phyloP scores from a whole-genome alignment of 176 grass and related monocot genomes.

The Tillandsia leiboldiana region DNA sequence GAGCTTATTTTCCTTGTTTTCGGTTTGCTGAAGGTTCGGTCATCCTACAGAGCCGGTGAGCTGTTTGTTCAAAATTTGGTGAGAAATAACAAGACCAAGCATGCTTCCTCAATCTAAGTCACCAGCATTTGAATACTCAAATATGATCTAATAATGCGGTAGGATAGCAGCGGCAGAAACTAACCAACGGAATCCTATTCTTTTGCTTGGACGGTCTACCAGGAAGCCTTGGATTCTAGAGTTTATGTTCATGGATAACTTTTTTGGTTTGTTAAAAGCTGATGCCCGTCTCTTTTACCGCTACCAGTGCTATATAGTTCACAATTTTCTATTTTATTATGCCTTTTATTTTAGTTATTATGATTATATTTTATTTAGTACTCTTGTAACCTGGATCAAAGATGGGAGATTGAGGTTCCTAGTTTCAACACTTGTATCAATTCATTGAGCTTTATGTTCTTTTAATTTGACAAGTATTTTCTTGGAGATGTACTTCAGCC shows the following conservation, averaged over 20 bases:
- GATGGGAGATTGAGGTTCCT: background rate
- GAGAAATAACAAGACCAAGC: conserved; percentile 36
- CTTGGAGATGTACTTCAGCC: too few species aligned
- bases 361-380: background rate
- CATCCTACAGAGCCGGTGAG: conserved; percentile 87
- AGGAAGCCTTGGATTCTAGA: too few species aligned
- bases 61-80: conserved; percentile 85
- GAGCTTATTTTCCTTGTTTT: conserved; percentile 8
- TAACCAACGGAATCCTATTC: too few species aligned
- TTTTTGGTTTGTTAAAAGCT: too few species aligned
- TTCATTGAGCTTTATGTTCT: background rate
- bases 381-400: background rate
- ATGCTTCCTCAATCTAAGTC: background rate
- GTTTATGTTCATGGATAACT: too few species aligned
- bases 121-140: background rate
- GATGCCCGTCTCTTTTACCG: too few species aligned
- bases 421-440: background rate
- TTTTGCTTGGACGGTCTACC: too few species aligned
- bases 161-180: background rate
- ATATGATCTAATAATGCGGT: background rate
- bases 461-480: background rate
- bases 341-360: background rate
- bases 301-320: too few species aligned
- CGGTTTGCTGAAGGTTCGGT: conserved; percentile 52
- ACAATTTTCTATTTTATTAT: background rate